Percentiles rank a stretch among this genome's conserved stretches.
These are phyloP conservation scores for Trypanosoma conorhini DNA, from an alignment of 208 protist genomes.

Conservation along the genomic window DNA sequence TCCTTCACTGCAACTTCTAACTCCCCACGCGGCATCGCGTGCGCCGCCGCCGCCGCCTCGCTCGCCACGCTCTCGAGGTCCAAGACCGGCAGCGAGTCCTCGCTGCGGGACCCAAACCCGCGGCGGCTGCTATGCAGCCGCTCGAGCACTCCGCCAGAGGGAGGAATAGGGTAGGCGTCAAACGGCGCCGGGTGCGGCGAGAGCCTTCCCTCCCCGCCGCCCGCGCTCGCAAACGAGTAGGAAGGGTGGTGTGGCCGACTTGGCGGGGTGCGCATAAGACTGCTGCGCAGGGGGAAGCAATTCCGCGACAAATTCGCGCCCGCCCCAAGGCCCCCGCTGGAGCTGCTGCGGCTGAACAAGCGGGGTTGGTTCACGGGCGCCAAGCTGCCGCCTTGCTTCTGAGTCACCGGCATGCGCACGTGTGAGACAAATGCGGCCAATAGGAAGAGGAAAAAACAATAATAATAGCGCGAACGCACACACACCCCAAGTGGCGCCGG, in stretches of 20 bases:
- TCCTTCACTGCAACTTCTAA: slow-evolving; percentile 47
- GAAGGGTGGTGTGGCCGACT: background rate
- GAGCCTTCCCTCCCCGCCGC: background rate
- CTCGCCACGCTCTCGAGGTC: slow-evolving; percentile 4
- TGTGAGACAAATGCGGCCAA: background rate
- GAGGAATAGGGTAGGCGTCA: background rate
- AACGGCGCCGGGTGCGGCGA: slow-evolving; percentile 3
- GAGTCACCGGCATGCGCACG: background rate
- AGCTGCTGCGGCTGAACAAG: slow-evolving; percentile 21
- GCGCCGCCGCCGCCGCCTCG: slow-evolving; percentile 53
- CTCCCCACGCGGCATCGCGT: slow-evolving; percentile 34
- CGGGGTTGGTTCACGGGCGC: slow-evolving; percentile 9
- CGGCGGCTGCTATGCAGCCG: slow-evolving; percentile 9
- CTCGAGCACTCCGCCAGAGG: background rate
- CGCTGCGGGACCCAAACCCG: background rate
- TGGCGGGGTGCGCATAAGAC: slow-evolving; percentile 19
- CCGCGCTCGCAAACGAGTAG: background rate
- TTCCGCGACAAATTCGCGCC: slow-evolving; percentile 1
- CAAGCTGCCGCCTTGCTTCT: background rate
- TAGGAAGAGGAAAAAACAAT: background rate
- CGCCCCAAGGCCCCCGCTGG: background rate
- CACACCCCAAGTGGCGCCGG: background rate
- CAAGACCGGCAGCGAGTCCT: background rate
- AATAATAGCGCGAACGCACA: too few species aligned
- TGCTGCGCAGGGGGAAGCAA: slow-evolving; percentile 14